Base-by-base conservation (phyloP, 495 filamentous ascomycete genomes). In the Aspergillus conjunctus region DNA sequence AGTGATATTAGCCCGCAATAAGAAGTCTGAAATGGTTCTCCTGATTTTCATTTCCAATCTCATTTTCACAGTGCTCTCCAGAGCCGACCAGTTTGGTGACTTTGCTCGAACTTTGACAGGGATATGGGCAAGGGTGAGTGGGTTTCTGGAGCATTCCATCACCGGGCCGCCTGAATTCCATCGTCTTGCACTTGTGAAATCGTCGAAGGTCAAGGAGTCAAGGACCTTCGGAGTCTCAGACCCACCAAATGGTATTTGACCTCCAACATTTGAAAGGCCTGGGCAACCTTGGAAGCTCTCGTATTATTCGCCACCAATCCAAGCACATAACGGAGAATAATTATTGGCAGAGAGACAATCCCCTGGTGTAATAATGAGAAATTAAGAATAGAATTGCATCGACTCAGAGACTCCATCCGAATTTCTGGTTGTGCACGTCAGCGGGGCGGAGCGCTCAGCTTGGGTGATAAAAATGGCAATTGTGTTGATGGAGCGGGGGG, bases 391-490 rank as follows among this genome's bases (percentile, higher is more conserved):
- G 26, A 26, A 26, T 26, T 26, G 5, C 26, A 26, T 5, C 26
- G 26, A 26, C 2, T 26, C 26, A 26, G 2, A 26, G 26, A 26
- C 2, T 26, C 26, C 26, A 26, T 26, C 26, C 26, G 2, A 2
- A 26, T 26, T 26, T 26, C 26, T 2, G 26, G 26, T 26, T 5
- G 26, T 26, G 26, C 45, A 49, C 20, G n/a, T 49, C 45, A 49
- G 45, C n/a, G 45, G 45, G 45, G 45, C 45, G n/a, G 45, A 17
- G 45, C 7, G 20, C 10, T 49, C n/a, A 49, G n/a, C 26, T 2
- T 26, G 4, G 20, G 10, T n/a, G 45, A 49, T 49, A 49, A 20
- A 49, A 20, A 49, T 49, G 45, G 45, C 20, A 49, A 49, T 49
- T 43, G 39, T 43, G 39, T 43, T 10, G 17, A 43, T 43, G 39